Base-by-base conservation (phyloP, 495 filamentous ascomycete species). In the Penicillium argentinense region DNA sequence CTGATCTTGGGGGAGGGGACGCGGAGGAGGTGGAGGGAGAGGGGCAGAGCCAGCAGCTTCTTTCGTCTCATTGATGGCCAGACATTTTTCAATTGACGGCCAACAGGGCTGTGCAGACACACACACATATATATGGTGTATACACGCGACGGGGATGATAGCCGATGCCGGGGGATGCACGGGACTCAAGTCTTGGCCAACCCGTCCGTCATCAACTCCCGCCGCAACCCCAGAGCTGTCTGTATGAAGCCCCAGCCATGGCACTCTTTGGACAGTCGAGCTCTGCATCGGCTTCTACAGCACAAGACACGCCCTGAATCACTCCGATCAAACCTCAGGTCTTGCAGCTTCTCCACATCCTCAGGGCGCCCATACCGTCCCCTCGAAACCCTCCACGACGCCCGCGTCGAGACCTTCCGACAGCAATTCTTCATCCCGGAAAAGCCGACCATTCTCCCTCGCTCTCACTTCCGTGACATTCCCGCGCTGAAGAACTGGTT, bases 401-500 rank as follows among this genome's bases (percentile, higher is more conserved):
- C 32, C 41, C 43, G 42, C 43, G 52, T 79, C 40, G 56, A 70
- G 8, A 67, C 61, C 32, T 84, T 84, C 53, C 78, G 72, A 22
- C 42, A 66, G 16, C 47, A 61, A 41, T 75, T 60, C 47, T 82
- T 84, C 56, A 32, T 42, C 7, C 68, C 68, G 9, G 73, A 71
- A 4, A 55, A 59, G 25, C 81, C 81, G 2, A 64, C 58, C 4
- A 39, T 81, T 23, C 61, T 85, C 12, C 77, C 77, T 4, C 68
- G 65, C 29, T 61, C 60, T 1, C 42, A 64, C 13, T 79, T 80
- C 30, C 42, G 41, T 16, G 30, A 63, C 8, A 42, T 83, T 3
- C 81, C 82, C 4, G 80, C 78, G 3, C 57, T 74, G 25, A 56
- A 57, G 18, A 73, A 73, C 21, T 86, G 82, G 82, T 86, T 86